Percentiles rank a stretch among this genome's conserved stretches.
Evolutionary conservation across 352 stramenopile species (phyloP).

Genomic region (Phytophthora sp.): DNA sequence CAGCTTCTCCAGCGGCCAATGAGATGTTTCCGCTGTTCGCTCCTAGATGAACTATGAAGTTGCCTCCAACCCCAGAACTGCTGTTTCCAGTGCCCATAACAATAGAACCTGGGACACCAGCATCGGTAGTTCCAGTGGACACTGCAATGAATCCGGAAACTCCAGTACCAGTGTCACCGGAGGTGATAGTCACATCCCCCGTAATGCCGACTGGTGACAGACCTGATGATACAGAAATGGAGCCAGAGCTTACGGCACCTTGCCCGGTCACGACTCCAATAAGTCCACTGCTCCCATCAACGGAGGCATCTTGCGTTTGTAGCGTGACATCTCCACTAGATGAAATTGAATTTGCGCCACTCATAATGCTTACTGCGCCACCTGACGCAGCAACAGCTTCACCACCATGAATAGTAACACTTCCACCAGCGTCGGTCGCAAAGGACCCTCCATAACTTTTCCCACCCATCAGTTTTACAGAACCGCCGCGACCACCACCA

Average conservation of each 20-base stretch:
- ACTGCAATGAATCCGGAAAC: constrained; percentile 39
- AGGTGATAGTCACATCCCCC: constrained; percentile 36
- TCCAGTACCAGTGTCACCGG: constrained; percentile 31
- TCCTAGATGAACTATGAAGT: constrained; percentile 36
- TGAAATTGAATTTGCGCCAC: constrained; percentile 47
- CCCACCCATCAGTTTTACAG: constrained; percentile 47
- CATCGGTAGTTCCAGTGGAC: constrained; percentile 31
- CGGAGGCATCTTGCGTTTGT: constrained; percentile 37
- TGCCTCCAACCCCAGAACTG: constrained; percentile 33
- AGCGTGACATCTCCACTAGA: constrained; percentile 57
- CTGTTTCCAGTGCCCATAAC: constrained; percentile 35
- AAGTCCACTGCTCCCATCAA: constrained; percentile 46
- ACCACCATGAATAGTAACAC: constrained; percentile 47
- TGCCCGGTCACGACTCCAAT: constrained; percentile 37
- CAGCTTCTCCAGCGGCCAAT: constrained; percentile 26
- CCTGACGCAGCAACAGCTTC: constrained; percentile 49
- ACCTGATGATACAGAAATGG: constrained; percentile 32
- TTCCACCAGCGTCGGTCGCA: constrained; percentile 47
- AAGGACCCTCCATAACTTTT: constrained; percentile 51
- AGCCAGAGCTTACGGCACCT: constrained; percentile 32
- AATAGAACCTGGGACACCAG: constrained; percentile 36
- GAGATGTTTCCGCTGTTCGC: constrained; percentile 38
- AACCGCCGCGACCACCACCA: constrained; percentile 52
- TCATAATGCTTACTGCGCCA: constrained; percentile 51
- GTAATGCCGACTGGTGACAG: constrained; percentile 34